Percentiles rank a stretch among this genome's conserved stretches.
Conservation (phyloP, 345 rosid species). For the Hirschfeldia incana region DNA sequence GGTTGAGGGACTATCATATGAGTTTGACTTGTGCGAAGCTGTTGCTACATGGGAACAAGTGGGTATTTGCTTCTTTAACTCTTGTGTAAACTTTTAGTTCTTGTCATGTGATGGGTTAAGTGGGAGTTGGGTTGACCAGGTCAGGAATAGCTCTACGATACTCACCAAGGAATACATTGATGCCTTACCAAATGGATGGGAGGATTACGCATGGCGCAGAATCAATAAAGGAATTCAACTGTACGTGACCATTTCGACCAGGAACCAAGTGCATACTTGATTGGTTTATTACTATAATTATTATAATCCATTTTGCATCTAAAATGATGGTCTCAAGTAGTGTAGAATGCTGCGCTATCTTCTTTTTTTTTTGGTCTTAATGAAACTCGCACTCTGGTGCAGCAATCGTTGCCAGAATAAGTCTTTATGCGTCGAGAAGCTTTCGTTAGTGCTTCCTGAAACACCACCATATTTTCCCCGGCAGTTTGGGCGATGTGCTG, state of each 20-base stretch:
- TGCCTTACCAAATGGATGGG: slow-evolving; percentile 94
- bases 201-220: slow-evolving; percentile 94
- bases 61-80: slow-evolving; percentile 23
- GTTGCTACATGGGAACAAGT: slow-evolving; percentile 86
- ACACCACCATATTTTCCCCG: slow-evolving; percentile 76
- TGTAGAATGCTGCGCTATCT: background rate
- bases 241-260: slow-evolving; percentile 47
- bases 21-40: slow-evolving; percentile 85
- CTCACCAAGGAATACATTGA: slow-evolving; percentile 90
- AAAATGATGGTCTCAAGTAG: background rate
- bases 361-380: background rate
- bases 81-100: slow-evolving; percentile 12
- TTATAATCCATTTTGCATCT: background rate
- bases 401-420: slow-evolving; percentile 79
- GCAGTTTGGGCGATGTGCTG: slow-evolving; percentile 89
- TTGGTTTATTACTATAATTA: background rate
- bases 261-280: background rate
- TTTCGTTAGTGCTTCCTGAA: slow-evolving; percentile 80
- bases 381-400: slow-evolving; percentile 36
- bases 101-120: slow-evolving; percentile 43
- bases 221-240: slow-evolving; percentile 87
- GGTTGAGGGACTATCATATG: slow-evolving; percentile 75
- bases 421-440: slow-evolving; percentile 82
- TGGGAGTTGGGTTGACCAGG: slow-evolving; percentile 64
- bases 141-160: slow-evolving; percentile 84